Percentiles rank a stretch among this genome's conserved stretches.
Evolutionary conservation across 371 early-diverging fungal genomes (phyloP).

Genomic region (Rhizomucor pusillus): DNA sequence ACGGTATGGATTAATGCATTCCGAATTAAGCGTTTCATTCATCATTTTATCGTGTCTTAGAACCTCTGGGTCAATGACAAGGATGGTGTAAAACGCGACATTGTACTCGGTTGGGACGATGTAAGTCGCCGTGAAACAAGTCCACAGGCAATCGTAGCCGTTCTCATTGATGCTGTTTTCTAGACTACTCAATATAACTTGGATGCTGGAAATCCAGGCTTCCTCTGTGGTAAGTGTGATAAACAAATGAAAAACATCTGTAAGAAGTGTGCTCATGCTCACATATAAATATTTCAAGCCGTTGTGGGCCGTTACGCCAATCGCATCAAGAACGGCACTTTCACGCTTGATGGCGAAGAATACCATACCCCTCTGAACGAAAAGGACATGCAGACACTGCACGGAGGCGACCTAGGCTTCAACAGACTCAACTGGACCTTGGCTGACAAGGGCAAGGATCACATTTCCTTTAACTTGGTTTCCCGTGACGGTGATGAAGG

Average conservation of each 20-base stretch:
- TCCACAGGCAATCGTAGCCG: too few species aligned
- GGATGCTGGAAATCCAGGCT: slow-evolving; percentile 14
- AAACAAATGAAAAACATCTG: too few species aligned
- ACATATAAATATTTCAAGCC: neutral
- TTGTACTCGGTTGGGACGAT: slow-evolving; percentile 25
- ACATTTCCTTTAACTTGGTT: slow-evolving; percentile 12
- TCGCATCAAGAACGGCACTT: slow-evolving; percentile 22
- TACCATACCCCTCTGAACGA: slow-evolving; percentile 23
- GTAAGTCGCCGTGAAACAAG: too few species aligned
- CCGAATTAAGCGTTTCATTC: too few species aligned
- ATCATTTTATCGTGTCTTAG: neutral
- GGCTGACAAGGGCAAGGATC: slow-evolving; percentile 14
- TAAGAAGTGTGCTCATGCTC: too few species aligned
- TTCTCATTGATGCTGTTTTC: neutral
- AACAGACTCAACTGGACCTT: slow-evolving; percentile 22
- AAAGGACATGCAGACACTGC: slow-evolving; percentile 18
- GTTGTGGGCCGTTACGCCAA: slow-evolving; percentile 25
- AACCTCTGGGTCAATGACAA: slow-evolving; percentile 24
- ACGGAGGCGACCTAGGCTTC: slow-evolving; percentile 22
- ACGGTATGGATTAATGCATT: slow-evolving; percentile 6
- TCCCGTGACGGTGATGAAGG: slow-evolving; percentile 23
- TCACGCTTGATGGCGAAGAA: slow-evolving; percentile 9
- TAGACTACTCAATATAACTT: slow-evolving; percentile 16
- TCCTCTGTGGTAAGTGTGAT: neutral
- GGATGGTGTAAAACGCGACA: slow-evolving; percentile 10